These are phyloP conservation scores for Xylaria hypoxylon DNA, from an alignment of 2,329 filamentous ascomycete species.

Conservation along the genomic window DNA sequence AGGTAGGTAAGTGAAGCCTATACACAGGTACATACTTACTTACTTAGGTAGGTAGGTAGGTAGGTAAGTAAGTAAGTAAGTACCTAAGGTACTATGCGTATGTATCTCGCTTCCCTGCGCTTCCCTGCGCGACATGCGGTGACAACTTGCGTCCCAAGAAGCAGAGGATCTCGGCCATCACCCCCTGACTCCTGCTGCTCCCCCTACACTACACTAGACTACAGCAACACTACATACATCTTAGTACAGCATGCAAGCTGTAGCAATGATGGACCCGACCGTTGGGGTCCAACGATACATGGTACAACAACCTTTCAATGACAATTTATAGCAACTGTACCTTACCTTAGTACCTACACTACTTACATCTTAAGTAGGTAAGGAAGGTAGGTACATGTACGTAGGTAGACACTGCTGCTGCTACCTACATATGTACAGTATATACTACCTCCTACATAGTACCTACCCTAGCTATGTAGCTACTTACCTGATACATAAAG, in stretches of 20 bases:
- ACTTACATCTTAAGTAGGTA: no score
- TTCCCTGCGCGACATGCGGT: conserved; percentile 12
- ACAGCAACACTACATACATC: neutral
- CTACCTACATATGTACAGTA: no score
- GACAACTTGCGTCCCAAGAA: neutral
- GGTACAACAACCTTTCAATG: no score
- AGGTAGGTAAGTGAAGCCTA: no score
- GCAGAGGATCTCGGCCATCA: conserved; percentile 12
- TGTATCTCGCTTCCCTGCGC: neutral
- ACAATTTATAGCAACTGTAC: no score
- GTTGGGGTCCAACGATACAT: conserved; percentile 29
- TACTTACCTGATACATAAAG: neutral
- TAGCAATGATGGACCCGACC: conserved; percentile 25
- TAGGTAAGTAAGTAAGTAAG: no score
- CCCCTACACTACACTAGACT: neutral
- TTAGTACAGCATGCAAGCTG: conserved; percentile 15
- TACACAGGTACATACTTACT: no score
- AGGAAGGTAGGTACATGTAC: no score
- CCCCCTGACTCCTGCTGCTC: neutral
- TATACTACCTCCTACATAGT: neutral
- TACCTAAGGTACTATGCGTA: neutral
- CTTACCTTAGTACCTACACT: no score
- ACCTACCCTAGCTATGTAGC: neutral
- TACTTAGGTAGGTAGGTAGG: no score
- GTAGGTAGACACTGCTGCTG: no score